Conservation (phyloP, 139 green algal species). For the Volvox reticuliferus region DNA sequence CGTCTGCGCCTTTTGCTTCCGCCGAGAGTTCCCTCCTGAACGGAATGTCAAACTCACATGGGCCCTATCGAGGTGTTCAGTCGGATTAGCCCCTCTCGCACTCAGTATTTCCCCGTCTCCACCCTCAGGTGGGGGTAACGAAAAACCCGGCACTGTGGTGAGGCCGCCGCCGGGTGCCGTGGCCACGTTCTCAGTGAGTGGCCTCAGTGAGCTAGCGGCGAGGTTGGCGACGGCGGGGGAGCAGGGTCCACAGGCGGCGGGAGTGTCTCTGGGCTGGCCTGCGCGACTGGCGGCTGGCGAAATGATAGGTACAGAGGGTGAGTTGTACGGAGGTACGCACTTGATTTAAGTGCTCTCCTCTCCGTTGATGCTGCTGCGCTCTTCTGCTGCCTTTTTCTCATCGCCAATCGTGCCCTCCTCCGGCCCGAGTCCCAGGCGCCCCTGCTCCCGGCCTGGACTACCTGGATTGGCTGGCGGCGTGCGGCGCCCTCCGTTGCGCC, state of each 20-base stretch:
- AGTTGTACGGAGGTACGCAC: neutral
- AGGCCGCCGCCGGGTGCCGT: conserved; percentile 64
- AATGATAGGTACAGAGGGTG: conserved; percentile 25
- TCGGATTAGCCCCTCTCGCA: neutral
- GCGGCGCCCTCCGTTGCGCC: conserved; percentile 57
- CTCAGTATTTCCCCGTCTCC: neutral
- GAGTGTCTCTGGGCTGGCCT: conserved; percentile 61
- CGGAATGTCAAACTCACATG: no score
- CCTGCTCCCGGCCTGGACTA: conserved; percentile 77
- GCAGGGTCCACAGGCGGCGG: neutral
- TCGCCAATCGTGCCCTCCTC: neutral
- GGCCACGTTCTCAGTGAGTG: conserved; percentile 73
- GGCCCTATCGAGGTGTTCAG: no score
- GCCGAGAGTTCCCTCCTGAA: no score
- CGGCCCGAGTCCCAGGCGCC: conserved; percentile 40
- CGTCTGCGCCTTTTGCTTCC: no score
- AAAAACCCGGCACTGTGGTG: conserved; percentile 56
- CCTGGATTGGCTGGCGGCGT: conserved; percentile 66
- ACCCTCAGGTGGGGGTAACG: conserved; percentile 64
- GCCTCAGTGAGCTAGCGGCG: conserved; percentile 63
- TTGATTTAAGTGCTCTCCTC: no score
- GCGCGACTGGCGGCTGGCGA: conserved; percentile 49
- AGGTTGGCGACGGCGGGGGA: conserved; percentile 44
- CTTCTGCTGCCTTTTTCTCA: no score
- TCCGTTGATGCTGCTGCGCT: no score